phyloP scores from a whole-genome alignment of 1,284 basidiomycete genomes.

The Xerocomus alliaceus region DNA sequence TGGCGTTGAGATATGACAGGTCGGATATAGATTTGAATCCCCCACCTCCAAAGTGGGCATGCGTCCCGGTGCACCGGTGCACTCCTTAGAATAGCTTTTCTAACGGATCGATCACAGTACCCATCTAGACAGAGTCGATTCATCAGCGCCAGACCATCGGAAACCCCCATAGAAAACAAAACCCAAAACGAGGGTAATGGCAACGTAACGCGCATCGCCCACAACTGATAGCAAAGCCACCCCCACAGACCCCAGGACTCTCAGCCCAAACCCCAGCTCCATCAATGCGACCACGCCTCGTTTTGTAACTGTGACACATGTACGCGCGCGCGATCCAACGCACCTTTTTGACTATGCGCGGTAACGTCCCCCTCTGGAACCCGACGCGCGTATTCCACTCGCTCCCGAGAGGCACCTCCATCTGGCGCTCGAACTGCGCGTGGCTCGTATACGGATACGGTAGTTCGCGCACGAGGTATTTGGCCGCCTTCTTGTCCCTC shows the following conservation, averaged over 20 bases:
- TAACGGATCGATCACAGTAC: conserved; percentile 77
- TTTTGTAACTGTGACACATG: no score
- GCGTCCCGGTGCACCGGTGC: no score
- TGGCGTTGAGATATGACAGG: no score
- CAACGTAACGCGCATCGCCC: no score
- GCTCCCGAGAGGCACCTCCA: conserved; percentile 81
- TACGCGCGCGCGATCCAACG: no score
- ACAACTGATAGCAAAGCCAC: no score
- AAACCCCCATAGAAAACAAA: no score
- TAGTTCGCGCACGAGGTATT: conserved; percentile 88
- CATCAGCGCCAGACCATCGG: conserved; percentile 2
- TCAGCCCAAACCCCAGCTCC: no score
- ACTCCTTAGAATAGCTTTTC: conserved; percentile 63
- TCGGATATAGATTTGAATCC: no score
- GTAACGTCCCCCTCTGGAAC: conserved; percentile 85
- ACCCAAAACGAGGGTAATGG: not conserved
- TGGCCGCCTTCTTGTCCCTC: conserved; percentile 90
- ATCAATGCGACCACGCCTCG: no score
- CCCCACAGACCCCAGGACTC: no score
- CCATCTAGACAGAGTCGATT: conserved; percentile 57
- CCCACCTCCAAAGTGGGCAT: no score
- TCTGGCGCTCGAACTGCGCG: conserved; percentile 86
- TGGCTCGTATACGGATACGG: conserved; percentile 93
- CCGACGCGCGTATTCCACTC: conserved; percentile 95
- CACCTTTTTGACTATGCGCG: conserved; percentile 86